phyloP scores from a whole-genome alignment of 345 rosid genomes.

The Zanthoxylum bungeanum region DNA sequence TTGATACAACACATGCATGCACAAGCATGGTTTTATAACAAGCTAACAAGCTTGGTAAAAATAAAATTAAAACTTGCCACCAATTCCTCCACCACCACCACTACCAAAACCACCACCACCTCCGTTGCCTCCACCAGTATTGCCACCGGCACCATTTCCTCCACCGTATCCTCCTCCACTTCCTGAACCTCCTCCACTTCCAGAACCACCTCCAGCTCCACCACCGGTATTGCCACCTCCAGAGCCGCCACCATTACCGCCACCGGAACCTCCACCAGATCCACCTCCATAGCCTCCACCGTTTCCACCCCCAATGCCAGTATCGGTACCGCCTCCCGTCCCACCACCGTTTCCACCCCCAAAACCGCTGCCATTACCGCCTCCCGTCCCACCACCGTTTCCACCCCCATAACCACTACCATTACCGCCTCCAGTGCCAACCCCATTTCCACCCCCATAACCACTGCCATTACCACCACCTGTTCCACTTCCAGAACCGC shows the following conservation, averaged over 20 bases:
- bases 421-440: conserved; percentile 6
- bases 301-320: neutral
- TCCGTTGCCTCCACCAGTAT: conserved; percentile 18
- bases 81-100: conserved; percentile 13
- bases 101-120: conserved; percentile 15
- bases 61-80: neutral
- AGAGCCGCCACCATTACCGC: neutral
- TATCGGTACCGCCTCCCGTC: neutral
- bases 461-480: conserved; percentile 16
- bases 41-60: neutral
- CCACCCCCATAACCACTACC: conserved; percentile 12
- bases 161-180: neutral
- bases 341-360: conserved; percentile 3
- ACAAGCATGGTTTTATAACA: neutral
- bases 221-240: no score
- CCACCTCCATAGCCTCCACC: neutral
- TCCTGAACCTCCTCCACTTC: neutral
- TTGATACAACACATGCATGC: neutral
- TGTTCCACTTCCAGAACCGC: neutral
- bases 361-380: conserved; percentile 18
- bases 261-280: no score
- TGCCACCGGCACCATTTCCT: neutral
- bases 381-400: neutral
- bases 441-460: conserved; percentile 11
- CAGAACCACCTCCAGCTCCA: neutral